Evolutionary conservation across 495 filamentous ascomycete genomes (phyloP).

Genomic region (Penicillium manginii): DNA sequence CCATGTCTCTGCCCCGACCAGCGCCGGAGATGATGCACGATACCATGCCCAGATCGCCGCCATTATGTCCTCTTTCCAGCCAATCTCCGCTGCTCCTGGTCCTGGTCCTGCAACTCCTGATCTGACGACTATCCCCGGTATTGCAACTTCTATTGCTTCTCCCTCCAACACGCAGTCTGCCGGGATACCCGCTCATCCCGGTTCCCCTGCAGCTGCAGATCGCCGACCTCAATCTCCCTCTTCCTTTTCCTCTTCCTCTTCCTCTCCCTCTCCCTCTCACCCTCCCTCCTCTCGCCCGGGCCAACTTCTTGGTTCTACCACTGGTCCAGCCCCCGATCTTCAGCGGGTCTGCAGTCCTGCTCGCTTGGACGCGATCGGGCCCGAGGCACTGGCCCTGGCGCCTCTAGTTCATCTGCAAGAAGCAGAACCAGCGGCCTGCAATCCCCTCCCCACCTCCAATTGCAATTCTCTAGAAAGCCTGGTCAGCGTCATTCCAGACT

Average conservation of each 20-base stretch:
- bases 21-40: conserved; percentile 59
- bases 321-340: conserved; percentile 2
- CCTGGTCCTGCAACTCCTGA: neutral
- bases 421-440: neutral
- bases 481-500: conserved; percentile 53
- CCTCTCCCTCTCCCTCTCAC: neutral
- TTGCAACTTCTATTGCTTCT: neutral
- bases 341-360: conserved; percentile 7
- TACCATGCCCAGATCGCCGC: conserved; percentile 66
- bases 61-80: conserved; percentile 63
- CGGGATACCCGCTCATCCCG: neutral
- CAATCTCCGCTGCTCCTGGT: conserved; percentile 21
- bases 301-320: neutral
- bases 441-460: neutral
- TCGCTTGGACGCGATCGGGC: conserved; percentile 10
- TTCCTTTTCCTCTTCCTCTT: neutral
- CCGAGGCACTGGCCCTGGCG: conserved; percentile 4
- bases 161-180: neutral
- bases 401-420: conserved; percentile 7
- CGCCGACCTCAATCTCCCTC: neutral
- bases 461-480: conserved; percentile 43
- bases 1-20: conserved; percentile 68
- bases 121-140: neutral
- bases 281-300: neutral
- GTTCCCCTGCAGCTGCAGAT: conserved; percentile 2